Evolutionary conservation across 2,329 filamentous ascomycete genomes (phyloP).

Genomic region (Coniochaeta sp.): DNA sequence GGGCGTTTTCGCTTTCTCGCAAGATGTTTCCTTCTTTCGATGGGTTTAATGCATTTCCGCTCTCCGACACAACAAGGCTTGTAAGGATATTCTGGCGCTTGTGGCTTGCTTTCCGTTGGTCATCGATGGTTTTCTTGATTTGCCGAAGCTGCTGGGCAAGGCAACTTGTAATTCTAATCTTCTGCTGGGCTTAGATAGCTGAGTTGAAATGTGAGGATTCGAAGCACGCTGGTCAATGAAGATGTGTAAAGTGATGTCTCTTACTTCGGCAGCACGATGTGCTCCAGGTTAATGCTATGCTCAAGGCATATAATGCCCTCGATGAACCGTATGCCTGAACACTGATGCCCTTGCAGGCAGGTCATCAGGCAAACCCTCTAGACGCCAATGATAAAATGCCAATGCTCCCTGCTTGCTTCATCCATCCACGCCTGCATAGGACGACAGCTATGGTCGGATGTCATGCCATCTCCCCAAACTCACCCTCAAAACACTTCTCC

Average conservation of each 20-base stretch:
- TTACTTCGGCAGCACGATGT: neutral
- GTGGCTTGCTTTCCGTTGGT: neutral
- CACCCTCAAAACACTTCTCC: no score
- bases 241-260: neutral
- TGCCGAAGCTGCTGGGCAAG: neutral
- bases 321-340: no score
- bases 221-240: neutral
- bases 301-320: no score
- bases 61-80: neutral
- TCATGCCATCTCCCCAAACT: neutral
- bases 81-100: neutral
- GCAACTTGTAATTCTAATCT: neutral
- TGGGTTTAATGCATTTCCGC: neutral
- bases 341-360: no score
- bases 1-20: neutral
- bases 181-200: neutral
- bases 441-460: neutral
- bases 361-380: neutral
- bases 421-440: no score
- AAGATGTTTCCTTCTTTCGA: neutral
- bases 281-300: no score
- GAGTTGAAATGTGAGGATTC: neutral
- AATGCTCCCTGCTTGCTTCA: no score
- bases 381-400: no score
- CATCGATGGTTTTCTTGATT: neutral